Base-by-base conservation (phyloP, 495 filamentous ascomycete species). In the Penicillium psychrofluorescens region DNA sequence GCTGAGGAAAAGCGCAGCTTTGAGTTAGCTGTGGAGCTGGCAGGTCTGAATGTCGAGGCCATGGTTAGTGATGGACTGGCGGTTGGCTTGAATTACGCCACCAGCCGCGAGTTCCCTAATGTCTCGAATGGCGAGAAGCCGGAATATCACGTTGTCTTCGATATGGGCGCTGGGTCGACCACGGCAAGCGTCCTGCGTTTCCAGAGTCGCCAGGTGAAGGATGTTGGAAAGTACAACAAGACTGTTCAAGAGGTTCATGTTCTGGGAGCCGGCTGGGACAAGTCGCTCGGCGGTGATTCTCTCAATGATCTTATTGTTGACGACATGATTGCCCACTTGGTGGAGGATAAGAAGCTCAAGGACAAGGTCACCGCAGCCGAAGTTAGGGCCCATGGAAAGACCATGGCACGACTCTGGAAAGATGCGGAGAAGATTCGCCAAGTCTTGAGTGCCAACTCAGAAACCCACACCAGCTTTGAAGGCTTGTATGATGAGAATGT, bases 161-260 rank as follows among this genome's bases (percentile, higher is more conserved):
- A 99, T 54, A 96, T 97, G 90, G 92, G 92, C 46, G 92, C 92
- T 55, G 92, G 92, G 8, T 95, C 88, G n/a, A 88, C 94, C 11
- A 95, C 88, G 45, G 92, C 91, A n/a, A 94, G 90, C 7, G 73
- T 99, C 12, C 58, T 99, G 59, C 84, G 79, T 53, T 95, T 97
- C 70, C 90, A 95, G 60, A 86, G 85, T 56, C 80, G 80, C 51
- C 84, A 75, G 6, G 86, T 97, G 38, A 99, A 96, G 71, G 90
- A 95, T 57, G 68, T 94, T 45, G 90, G 92, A 36, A 85, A 83
- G 53, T 94, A 79, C 75, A 99, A 95, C 71, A 99, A 99, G 74
- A 95, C 90, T 10, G 64, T 97, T 38, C 92, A 96, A 62, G 92
- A 97, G 64, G 81, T 97, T 16, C 77, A 84, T 36, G 88, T 95